Evolutionary conservation across 805 yeast genomes (phyloP), one percentile per base, ranked within the genome.

Genomic region (Wickerhamiella siamensis): DNA sequence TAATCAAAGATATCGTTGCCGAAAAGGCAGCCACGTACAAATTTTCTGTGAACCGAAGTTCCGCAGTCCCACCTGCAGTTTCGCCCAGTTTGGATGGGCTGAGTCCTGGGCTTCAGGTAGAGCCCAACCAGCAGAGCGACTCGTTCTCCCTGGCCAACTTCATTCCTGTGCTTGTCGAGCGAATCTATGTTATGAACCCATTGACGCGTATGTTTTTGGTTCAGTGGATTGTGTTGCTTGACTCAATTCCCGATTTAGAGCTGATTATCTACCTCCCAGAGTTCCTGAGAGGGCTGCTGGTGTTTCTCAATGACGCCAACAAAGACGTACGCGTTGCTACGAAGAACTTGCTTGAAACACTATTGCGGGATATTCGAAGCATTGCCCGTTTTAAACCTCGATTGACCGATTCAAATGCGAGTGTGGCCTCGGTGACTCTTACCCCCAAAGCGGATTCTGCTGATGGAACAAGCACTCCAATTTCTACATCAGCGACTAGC

Each of bases 131-230:
- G 41, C 48, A 50, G 83, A 78, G 59, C 70, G 68, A 71, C 70
- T 34, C 95, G 0, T 88, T 88, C 54, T 79, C 91, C 5, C 63
- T 91, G 33, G 79, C 83, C 0, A 79, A 80, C 52, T 91, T 91
- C 61, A 83, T 91, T 31, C 97, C 97, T 0, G 66, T 93, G n/a
- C 62, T 91, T 35, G 75, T 81, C 47, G 98, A 91, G 58, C 68
- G 97, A 49, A 83, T 91, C 62, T 83, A 83, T 54, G 87, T 91
- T 1, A 79, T 83, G 26, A 93, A 91, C 52, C 95, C 97, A 1
- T 83, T 81, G 54, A 86, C 96, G 0, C 71, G 95, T 49, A 79
- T 84, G 64, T 91, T 91, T 54, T 64, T 91, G 43, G 88, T 91
- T 10, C 83, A 93, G 40, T 91, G 98, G 98, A 70, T 91, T 38